phyloP scores from a whole-genome alignment of 345 rosid genomes.

The Iberis pinnata region DNA sequence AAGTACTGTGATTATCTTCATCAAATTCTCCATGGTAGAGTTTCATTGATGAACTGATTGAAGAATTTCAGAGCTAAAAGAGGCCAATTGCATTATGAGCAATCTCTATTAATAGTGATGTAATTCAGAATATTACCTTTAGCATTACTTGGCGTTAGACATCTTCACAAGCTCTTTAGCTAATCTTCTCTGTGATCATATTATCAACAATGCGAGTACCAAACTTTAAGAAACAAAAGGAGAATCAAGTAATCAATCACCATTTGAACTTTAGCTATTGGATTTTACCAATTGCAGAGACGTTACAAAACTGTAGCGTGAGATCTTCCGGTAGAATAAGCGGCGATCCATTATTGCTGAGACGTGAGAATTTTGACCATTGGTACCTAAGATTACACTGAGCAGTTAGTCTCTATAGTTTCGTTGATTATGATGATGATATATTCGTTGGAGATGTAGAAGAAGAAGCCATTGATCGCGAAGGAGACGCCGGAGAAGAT shows the following conservation, averaged over 20 bases:
- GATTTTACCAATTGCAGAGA: slow-evolving; percentile 53
- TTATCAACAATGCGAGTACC: slow-evolving; percentile 4
- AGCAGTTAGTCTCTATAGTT: slow-evolving; percentile 88
- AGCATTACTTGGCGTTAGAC: slow-evolving; percentile 59
- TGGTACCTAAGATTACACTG: slow-evolving; percentile 84
- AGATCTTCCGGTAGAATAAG: slow-evolving; percentile 52
- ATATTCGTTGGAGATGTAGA: slow-evolving; percentile 32
- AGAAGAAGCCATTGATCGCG: no score
- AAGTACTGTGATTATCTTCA: slow-evolving; percentile 27
- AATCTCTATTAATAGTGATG: slow-evolving; percentile 42
- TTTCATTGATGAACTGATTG: slow-evolving; percentile 54
- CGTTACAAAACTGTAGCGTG: slow-evolving; percentile 62
- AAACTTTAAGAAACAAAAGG: slow-evolving; percentile 8
- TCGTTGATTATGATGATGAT: slow-evolving; percentile 40
- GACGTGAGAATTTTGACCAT: slow-evolving; percentile 66
- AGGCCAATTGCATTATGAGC: slow-evolving; percentile 47
- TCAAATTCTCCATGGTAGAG: slow-evolving; percentile 71
- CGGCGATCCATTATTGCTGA: slow-evolving; percentile 53
- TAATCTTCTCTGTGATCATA: slow-evolving; percentile 50
- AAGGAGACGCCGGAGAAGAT: slow-evolving; percentile 30
- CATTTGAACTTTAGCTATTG: background rate
- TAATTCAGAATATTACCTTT: slow-evolving; percentile 63
- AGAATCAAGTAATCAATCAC: background rate
- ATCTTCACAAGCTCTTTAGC: slow-evolving; percentile 73
- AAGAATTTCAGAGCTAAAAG: slow-evolving; percentile 41